Evolutionary conservation across 495 filamentous ascomycete species (phyloP).

Genomic region (Halenospora varia): DNA sequence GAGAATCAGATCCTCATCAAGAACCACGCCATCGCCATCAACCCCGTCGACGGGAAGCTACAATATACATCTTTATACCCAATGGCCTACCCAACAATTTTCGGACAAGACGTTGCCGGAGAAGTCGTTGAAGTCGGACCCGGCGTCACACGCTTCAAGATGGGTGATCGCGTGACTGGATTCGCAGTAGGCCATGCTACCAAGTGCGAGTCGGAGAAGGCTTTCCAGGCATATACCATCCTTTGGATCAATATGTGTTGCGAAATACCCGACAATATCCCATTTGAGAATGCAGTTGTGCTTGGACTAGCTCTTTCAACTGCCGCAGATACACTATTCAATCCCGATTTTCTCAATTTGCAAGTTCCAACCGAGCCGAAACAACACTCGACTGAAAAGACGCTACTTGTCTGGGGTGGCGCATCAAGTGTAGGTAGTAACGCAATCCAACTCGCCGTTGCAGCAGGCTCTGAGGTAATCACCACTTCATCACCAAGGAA

Average conservation of each 20-base stretch:
- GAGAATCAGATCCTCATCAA: conserved; percentile 10
- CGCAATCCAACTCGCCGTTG: conserved; percentile 20
- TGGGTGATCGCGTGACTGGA: conserved; percentile 40
- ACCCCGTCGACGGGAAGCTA: conserved; percentile 9
- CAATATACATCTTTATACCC: conserved; percentile 12
- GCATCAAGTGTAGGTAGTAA: conserved; percentile 20
- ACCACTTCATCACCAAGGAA: conserved; percentile 51
- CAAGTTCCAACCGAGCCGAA: conserved; percentile 24
- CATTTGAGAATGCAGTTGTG: conserved; percentile 43
- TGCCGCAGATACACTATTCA: conserved; percentile 48
- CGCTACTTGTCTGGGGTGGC: conserved; percentile 25
- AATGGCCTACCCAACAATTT: conserved; percentile 42
- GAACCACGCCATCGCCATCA: conserved; percentile 18
- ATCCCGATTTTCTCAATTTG: conserved; percentile 35
- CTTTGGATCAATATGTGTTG: conserved; percentile 32
- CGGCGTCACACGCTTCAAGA: conserved; percentile 37
- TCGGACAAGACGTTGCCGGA: conserved; percentile 46
- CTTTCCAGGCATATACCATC: conserved; percentile 46
- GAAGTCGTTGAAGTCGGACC: conserved; percentile 37
- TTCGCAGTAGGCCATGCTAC: conserved; percentile 9
- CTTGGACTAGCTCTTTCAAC: conserved; percentile 53
- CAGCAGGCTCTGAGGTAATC: conserved; percentile 43
- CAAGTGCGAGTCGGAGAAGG: conserved; percentile 9
- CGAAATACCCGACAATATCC: conserved; percentile 40
- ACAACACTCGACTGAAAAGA: conserved; percentile 21